These are phyloP conservation scores for Colletotrichum simmondsii DNA, from an alignment of 2,329 filamentous ascomycete species.

Conservation along the genomic window DNA sequence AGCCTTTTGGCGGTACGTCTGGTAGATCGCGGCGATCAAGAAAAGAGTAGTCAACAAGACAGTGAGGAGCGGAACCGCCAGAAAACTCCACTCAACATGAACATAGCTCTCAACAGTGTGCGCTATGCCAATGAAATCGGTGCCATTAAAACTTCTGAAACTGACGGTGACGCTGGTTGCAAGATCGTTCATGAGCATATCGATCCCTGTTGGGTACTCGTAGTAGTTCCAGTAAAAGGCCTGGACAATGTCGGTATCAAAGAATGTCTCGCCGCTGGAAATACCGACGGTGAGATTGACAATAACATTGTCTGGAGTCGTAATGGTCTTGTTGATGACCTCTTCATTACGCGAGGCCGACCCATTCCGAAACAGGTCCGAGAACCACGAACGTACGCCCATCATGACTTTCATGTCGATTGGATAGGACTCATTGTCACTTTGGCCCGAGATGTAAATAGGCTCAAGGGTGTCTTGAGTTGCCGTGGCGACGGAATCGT, in stretches of 20 bases:
- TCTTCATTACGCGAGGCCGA: conserved; percentile 40
- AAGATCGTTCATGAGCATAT: conserved; percentile 47
- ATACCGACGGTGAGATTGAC: conserved; percentile 47
- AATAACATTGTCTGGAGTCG: conserved; percentile 38
- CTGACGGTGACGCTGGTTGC: conserved; percentile 47
- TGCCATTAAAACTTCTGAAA: conserved; percentile 43
- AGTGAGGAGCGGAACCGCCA: conserved; percentile 44
- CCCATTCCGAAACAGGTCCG: conserved; percentile 42
- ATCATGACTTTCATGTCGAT: conserved; percentile 43
- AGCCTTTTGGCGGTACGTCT: conserved; percentile 39
- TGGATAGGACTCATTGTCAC: conserved; percentile 35
- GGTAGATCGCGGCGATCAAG: conserved; percentile 40
- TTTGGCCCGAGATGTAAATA: conserved; percentile 35
- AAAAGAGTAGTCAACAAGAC: conserved; percentile 44
- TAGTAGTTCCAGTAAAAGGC: conserved; percentile 54
- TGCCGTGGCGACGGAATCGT: conserved; percentile 40
- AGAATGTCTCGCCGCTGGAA: conserved; percentile 44
- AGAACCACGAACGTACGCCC: conserved; percentile 45
- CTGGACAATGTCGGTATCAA: conserved; percentile 49
- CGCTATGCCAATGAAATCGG: conserved; percentile 42
- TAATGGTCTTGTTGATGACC: conserved; percentile 41
- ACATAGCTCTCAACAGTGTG: conserved; percentile 44
- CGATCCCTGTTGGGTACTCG: conserved; percentile 45
- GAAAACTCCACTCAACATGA: conserved; percentile 48
- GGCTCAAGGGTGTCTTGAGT: conserved; percentile 27